Evolutionary conservation across 139 green algal species (phyloP).

Genomic region (Eudorina sp.): DNA sequence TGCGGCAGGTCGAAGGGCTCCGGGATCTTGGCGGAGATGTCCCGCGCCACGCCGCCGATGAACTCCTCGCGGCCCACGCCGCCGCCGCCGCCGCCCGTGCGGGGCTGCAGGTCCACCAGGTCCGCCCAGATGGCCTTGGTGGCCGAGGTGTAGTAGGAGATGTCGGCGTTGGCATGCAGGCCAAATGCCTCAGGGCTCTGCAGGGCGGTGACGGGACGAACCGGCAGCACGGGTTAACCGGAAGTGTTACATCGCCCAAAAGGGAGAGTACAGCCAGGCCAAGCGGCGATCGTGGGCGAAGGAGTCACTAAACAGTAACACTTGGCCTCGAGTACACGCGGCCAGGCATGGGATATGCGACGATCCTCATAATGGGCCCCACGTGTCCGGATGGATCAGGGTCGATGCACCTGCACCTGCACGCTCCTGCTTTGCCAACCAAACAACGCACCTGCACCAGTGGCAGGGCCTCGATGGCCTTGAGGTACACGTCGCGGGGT

Average conservation of each 20-base stretch:
- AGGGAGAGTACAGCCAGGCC: too few species aligned
- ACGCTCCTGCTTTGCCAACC: too few species aligned
- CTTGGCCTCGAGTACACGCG: too few species aligned
- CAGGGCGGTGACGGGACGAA: neutral
- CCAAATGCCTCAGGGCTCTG: conserved; percentile 83
- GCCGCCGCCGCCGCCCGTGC: conserved; percentile 57
- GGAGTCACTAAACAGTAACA: too few species aligned
- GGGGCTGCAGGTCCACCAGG: conserved; percentile 86
- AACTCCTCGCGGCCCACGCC: conserved; percentile 82
- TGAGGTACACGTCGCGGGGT: conserved; percentile 66
- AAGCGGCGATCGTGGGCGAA: too few species aligned
- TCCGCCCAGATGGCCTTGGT: conserved; percentile 86
- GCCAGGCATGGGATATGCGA: too few species aligned
- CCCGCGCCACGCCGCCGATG: conserved; percentile 74
- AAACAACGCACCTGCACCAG: conserved; percentile 84
- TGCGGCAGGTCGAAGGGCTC: conserved; percentile 87
- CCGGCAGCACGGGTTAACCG: neutral
- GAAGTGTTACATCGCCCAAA: too few species aligned
- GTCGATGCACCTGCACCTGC: too few species aligned
- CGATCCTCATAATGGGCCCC: too few species aligned
- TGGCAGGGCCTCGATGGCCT: conserved; percentile 82
- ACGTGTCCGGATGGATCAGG: too few species aligned
- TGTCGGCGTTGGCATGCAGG: conserved; percentile 91
- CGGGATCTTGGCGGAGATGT: conserved; percentile 83
- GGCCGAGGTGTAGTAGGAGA: conserved; percentile 87